Evolutionary conservation across 352 stramenopile genomes (phyloP), one percentile per base, ranked within the genome.

Genomic region (Phytopythium sindhum): DNA sequence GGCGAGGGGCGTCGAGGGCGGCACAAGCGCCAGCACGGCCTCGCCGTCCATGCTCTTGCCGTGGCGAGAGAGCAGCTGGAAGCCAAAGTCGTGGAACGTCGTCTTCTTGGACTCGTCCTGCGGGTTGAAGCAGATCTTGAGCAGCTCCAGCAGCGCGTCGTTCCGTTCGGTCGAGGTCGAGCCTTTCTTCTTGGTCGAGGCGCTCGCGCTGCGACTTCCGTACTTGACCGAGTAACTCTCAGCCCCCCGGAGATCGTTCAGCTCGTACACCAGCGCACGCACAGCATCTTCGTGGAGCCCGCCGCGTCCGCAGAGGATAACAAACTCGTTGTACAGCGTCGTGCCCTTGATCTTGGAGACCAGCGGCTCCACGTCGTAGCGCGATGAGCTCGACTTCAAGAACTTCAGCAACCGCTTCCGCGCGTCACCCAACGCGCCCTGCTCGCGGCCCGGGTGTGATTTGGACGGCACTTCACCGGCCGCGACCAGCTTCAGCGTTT

Each of bases 151-250:
- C 35, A 96, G 61, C 9, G 87, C 87, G 11, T 86, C 73, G 57
- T 95, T 95, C 39, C 72, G 73, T 52, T 88, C 77, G 31, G 80
- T 84, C 28, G 50, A 41, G 21, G 53, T 35, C 33, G 60, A 41
- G 10, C 64, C 77, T 41, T 80, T 84, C 60, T 78, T 78, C 56
- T 72, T 82, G 5, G 61, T 57, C 39, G 60, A 57, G 12, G 60
- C 57, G n/a, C 63, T 69, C 0, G 63, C 35, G 19, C 60, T 61
- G 52, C 72, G 71, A 1, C 76, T 60, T 33, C 87, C 87, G 56
- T 96, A 96, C 67, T 93, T 92, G 37, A 80, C 78, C 12, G 82
- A 89, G 55, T 96, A 96, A 54, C 82, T 89, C 61, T 96, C 87
- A 2, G 85, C 87, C 24, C 82, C 87, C 21, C 84, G 81, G 23